Conservation (phyloP, 1,284 basidiomycete genomes). For the Mycena citricolor region DNA sequence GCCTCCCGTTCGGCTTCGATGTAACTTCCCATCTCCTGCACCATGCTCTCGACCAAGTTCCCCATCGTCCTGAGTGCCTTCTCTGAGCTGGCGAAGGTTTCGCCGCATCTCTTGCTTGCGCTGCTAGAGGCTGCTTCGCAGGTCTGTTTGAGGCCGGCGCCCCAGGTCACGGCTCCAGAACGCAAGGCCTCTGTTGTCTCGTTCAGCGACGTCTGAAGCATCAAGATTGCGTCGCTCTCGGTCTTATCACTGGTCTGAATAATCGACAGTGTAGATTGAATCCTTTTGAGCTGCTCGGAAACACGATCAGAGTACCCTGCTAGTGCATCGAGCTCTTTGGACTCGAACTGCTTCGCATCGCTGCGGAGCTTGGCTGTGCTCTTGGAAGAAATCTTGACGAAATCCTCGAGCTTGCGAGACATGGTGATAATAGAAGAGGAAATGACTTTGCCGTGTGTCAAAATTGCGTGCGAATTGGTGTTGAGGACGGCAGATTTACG, state of each 20-base stretch:
- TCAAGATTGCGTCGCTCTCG: constrained; percentile 53
- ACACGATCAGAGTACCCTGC: constrained; percentile 54
- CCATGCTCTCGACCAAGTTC: constrained; percentile 58
- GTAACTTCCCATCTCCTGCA: constrained; percentile 58
- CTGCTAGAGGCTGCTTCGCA: constrained; percentile 49
- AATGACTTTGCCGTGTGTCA: constrained; percentile 61
- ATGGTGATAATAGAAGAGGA: constrained; percentile 52
- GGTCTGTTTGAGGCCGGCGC: constrained; percentile 46
- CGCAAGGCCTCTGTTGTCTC: constrained; percentile 56
- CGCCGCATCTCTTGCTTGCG: constrained; percentile 41
- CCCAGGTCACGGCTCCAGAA: constrained; percentile 54
- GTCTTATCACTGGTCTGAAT: constrained; percentile 57
- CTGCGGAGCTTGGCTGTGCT: constrained; percentile 51
- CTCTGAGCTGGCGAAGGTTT: constrained; percentile 53
- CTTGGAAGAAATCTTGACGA: constrained; percentile 57
- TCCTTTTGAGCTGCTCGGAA: constrained; percentile 56
- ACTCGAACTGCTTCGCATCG: constrained; percentile 58
- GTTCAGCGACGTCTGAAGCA: constrained; percentile 48
- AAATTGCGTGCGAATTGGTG: constrained; percentile 66
- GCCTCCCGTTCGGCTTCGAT: constrained; percentile 55
- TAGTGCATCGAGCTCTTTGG: constrained; percentile 56
- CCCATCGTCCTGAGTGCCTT: constrained; percentile 51
- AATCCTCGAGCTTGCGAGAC: constrained; percentile 59
- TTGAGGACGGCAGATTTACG: constrained; percentile 71
- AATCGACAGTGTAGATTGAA: constrained; percentile 57